phyloP scores from a whole-genome alignment of 2,329 filamentous ascomycete species.

The Calonectria multiphialidica region DNA sequence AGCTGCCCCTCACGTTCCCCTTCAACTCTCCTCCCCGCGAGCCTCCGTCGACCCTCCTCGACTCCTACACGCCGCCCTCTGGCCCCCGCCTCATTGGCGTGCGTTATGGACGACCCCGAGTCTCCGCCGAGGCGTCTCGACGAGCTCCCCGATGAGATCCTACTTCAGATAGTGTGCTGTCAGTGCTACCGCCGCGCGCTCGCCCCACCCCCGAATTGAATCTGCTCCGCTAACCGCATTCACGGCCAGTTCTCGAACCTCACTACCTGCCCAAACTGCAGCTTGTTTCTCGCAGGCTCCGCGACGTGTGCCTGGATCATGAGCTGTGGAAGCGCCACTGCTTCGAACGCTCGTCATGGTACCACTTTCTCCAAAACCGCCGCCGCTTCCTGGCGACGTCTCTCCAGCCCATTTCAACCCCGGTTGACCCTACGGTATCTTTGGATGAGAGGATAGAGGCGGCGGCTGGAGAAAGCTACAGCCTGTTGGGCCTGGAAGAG shows the following conservation, averaged over 20 bases:
- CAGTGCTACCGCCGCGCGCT: slow-evolving; percentile 47
- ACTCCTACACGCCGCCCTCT: slow-evolving; percentile 5
- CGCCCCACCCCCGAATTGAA: slow-evolving; percentile 11
- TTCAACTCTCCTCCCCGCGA: not conserved
- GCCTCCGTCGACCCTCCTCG: not conserved
- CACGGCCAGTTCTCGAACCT: slow-evolving; percentile 50
- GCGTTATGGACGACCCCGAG: slow-evolving; percentile 43
- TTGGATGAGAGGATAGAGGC: slow-evolving; percentile 21
- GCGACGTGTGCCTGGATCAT: slow-evolving; percentile 78
- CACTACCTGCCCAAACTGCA: slow-evolving; percentile 72
- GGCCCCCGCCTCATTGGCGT: not conserved
- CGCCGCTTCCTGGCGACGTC: slow-evolving; percentile 49
- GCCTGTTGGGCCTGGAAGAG: slow-evolving; percentile 37
- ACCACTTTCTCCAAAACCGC: slow-evolving; percentile 67
- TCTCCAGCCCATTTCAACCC: slow-evolving; percentile 5
- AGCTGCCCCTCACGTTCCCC: slow-evolving; percentile 15
- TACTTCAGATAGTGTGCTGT: slow-evolving; percentile 74
- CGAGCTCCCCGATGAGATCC: slow-evolving; percentile 72
- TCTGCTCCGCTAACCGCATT: slow-evolving; percentile 35
- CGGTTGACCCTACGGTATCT: not conserved
- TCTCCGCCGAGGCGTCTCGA: slow-evolving; percentile 50
- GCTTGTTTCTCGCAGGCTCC: slow-evolving; percentile 75
- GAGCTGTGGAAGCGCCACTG: slow-evolving; percentile 82
- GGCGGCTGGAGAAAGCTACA: slow-evolving; percentile 7
- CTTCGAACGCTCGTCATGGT: slow-evolving; percentile 77